Evolutionary conservation across 768 basidiomycete genomes (phyloP), one percentile per base, ranked within the genome.

Genomic region (Mycena indigotica): DNA sequence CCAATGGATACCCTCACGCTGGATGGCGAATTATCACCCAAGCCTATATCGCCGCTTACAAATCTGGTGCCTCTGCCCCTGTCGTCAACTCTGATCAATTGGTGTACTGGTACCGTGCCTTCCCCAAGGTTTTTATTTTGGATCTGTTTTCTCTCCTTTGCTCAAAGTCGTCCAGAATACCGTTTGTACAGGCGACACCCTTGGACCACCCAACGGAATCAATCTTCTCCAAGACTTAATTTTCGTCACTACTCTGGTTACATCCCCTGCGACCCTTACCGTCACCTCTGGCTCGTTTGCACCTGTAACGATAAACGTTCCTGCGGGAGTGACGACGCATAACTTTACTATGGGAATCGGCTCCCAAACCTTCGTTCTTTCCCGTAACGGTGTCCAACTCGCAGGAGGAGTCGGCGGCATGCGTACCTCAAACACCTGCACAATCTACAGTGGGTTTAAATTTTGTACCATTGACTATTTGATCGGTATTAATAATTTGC

Each of bases 21-120:
- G 53, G 46, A 8, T 66, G 65, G 65, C 65, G 63, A 32, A 53
- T 54, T 49, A 60, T 66, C 25, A 63, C 57, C 29, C 48, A 64
- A 35, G 56, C 61, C 29, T 66, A 64, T 41, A 66, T 66, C 45
- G 41, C 59, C 5, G 64, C 54, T 19, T 66, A 55, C 57, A 66
- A 66, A 30, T 53, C 32, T 0, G 63, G 65, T 24, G 40, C 46
- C 49, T 60, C 63, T 25, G 56, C 38, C 15, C 57, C 60, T 28
- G 61, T 64, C 41, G 39, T 46, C 28, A 41, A 56, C 54, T 53
- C 35, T 25, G 63, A 66, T 29, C 44, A 61, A 28, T 56, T 66
- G 21, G 65, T 66, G 13, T 66, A 61, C 52, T 66, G 65, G 65
- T 66, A 64, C 45, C 63, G 65, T 16, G 60, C 57, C 13, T 58